Percentiles rank a stretch among this genome's conserved stretches.
Evolutionary conservation across 306 rosid species (phyloP).

Genomic region (Fragaria iinumae): DNA sequence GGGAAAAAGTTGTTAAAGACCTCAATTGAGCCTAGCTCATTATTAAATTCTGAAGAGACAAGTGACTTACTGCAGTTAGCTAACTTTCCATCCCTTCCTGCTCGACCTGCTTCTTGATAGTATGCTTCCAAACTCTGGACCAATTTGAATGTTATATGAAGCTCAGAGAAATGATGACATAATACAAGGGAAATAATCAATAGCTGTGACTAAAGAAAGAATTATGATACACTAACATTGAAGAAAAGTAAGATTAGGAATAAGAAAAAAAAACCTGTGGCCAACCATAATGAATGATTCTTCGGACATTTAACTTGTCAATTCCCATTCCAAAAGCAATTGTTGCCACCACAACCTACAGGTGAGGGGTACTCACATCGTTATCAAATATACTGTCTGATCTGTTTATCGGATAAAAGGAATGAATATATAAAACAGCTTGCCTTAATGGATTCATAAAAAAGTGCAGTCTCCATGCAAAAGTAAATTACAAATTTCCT

Average conservation of each 20-base stretch:
- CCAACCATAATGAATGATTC: slow-evolving; percentile 97
- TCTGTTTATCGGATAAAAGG: neutral
- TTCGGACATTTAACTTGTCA: slow-evolving; percentile 86
- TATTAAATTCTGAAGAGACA: neutral
- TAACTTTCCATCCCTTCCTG: slow-evolving; percentile 92
- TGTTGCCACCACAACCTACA: slow-evolving; percentile 93
- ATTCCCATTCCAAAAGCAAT: slow-evolving; percentile 99
- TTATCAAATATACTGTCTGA: neutral
- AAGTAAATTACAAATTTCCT: neutral
- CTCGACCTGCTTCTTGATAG: slow-evolving; percentile 98
- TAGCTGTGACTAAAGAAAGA: neutral
- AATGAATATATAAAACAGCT: neutral
- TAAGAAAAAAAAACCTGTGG: slow-evolving; percentile 63
- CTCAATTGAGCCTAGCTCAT: neutral
- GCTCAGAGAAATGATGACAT: neutral
- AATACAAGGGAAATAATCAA: neutral
- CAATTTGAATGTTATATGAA: slow-evolving; percentile 26
- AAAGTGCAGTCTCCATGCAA: neutral
- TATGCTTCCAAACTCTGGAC: slow-evolving; percentile 92
- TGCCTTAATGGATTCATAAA: neutral
- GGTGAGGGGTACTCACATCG: slow-evolving; percentile 13
- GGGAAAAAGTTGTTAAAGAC: neutral
- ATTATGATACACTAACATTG: slow-evolving; percentile 11
- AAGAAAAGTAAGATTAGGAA: slow-evolving; percentile 10
- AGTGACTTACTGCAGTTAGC: slow-evolving; percentile 76